phyloP scores from a whole-genome alignment of 2,329 filamentous ascomycete genomes.

The Trichoderma sp. region DNA sequence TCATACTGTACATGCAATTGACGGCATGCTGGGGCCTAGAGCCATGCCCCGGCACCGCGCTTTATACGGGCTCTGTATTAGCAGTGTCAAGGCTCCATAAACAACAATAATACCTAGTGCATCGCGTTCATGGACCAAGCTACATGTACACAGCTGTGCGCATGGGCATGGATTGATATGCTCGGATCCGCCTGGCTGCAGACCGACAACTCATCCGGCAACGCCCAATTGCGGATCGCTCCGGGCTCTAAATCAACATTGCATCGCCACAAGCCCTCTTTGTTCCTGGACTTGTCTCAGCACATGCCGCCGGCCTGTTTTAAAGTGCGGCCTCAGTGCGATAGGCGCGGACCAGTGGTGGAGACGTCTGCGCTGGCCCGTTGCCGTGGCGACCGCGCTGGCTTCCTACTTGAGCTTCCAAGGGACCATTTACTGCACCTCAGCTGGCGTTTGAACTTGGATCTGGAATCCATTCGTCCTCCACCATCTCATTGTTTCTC shows the following conservation, averaged over 20 bases:
- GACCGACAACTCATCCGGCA: slow-evolving; percentile 16
- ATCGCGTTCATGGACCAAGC: background rate
- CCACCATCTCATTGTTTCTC: slow-evolving; percentile 24
- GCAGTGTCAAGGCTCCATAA: background rate
- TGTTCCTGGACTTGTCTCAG: slow-evolving; percentile 26
- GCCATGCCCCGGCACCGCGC: background rate
- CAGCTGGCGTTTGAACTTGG: slow-evolving; percentile 35
- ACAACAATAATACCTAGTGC: background rate
- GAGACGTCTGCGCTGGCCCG: slow-evolving; percentile 28
- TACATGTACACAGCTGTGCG: background rate
- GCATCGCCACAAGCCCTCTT: slow-evolving; percentile 22
- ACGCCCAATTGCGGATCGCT: slow-evolving; percentile 12
- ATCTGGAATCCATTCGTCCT: slow-evolving; percentile 33
- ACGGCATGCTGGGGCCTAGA: background rate
- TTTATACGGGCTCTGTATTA: background rate
- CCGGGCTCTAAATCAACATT: slow-evolving; percentile 9
- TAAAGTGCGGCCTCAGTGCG: slow-evolving; percentile 4
- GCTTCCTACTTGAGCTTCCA: slow-evolving; percentile 38
- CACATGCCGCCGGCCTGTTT: background rate
- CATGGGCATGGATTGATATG: background rate
- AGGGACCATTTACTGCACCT: slow-evolving; percentile 34
- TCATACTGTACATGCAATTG: background rate
- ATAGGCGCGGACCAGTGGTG: slow-evolving; percentile 23
- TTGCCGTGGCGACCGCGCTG: slow-evolving; percentile 41
- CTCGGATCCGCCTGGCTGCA: background rate